phyloP scores from a whole-genome alignment of 192 early-diverging fungal genomes.

The Hyaloraphidium curvatum region DNA sequence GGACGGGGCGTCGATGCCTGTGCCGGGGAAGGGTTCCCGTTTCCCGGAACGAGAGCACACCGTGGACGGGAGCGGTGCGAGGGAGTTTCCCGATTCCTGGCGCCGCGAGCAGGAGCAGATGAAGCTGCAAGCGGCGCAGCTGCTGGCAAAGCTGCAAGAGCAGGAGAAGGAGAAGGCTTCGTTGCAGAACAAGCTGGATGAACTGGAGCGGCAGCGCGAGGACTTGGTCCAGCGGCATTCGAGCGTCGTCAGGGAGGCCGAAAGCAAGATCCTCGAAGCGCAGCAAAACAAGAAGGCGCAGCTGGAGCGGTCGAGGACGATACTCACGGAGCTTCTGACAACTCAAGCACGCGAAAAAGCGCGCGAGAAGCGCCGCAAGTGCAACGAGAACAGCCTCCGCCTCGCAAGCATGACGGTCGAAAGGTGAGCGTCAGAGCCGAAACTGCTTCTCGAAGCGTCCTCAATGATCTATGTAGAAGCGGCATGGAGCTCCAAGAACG shows the following conservation, averaged over 20 bases:
- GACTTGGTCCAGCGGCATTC: not conserved
- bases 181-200: not conserved
- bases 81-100: not conserved
- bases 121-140: too few species aligned
- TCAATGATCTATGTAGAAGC: conserved; percentile 1
- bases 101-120: too few species aligned
- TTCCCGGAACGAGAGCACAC: not conserved
- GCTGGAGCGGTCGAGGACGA: not conserved
- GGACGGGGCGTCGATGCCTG: not conserved
- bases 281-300: not conserved
- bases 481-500: conserved; percentile 11
- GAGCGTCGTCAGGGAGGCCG: not conserved
- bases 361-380: not conserved
- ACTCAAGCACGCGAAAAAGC: not conserved
- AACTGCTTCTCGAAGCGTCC: not conserved
- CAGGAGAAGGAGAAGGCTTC: not conserved
- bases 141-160: too few species aligned
- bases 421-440: too few species aligned
- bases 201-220: not conserved
- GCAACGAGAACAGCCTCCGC: not conserved
- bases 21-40: not conserved
- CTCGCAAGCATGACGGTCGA: conserved; percentile 1
- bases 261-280: not conserved
- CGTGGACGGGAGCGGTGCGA: not conserved
- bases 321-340: not conserved